Base-by-base conservation (phyloP, 2,329 filamentous ascomycete genomes). In the Hypoxylon sp. region DNA sequence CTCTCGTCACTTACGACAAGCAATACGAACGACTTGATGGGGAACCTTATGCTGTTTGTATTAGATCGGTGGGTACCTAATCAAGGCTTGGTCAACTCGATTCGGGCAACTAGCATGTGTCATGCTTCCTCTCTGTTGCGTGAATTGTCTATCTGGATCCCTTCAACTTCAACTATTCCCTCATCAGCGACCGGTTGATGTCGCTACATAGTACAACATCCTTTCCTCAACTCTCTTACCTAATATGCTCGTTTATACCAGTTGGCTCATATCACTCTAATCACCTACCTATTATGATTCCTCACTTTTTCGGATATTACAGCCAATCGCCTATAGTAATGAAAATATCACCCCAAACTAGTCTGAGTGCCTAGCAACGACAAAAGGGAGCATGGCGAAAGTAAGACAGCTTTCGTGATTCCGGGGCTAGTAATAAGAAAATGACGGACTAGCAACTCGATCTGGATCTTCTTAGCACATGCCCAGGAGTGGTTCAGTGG, bases 391-490 rank as follows among this genome's bases (percentile, higher is more conserved):
- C 27, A 52, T 7, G 27, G 15, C 37, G 47, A 48, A 55, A 57
- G 32, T 27, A 52, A 67, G 51, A 46, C 31, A 15, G 29, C 21
- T 37, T 32, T 61, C 21, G 21, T 44, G 48, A 62, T 53, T 55
- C 42, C 27, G 52, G 37, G 37, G 46, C 32, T 58, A 69, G 62
- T 59, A 59, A 63, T 21, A 39, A 48, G 48, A 56, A 64, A 62
- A 42, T 31, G 17, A 21, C 29, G 42, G 48, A 19, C 53, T 58
- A 68, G 60, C 32, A 61, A 50, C 35, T 56, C 62, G 57, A 67
- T 69, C 68, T 60, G 67, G 70, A 72, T 72, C 54, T 67, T 29
- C 48, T 54, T 61, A 54, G 52, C 65, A 70, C 62, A 68, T 68
- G 42, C 65, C 62, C 63, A 27, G 24, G 1, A 27, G 24, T 27